Evolutionary conservation across 2,329 filamentous ascomycete species (phyloP), one percentile per base, ranked within the genome.

Genomic region (Hymenoscyphus occultus): DNA sequence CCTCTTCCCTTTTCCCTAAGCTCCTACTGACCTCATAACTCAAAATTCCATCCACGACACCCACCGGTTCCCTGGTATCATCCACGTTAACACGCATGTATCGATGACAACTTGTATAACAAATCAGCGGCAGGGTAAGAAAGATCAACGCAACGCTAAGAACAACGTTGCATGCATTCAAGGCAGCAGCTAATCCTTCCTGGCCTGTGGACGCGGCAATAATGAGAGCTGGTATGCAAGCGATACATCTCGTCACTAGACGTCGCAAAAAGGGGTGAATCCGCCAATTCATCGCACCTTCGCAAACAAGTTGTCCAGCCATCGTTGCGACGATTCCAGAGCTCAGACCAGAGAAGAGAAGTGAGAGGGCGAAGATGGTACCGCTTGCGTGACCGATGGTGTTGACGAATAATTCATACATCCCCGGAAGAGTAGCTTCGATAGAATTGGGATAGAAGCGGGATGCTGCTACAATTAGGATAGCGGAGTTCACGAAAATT

Each of bases 281-380:
- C 6, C 78, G 85, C 90, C 91, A 93, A 59, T 86, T 84, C 59
- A 96, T 78, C 67, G 92, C 90, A 2, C 92, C 92, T 74, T 96
- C 92, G 70, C 86, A 88, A 28, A 96, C 88, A 86, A 96, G 93
- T 76, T 96, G 92, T 0, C 92, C 92, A 0, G 92, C 86, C 71
- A 96, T 94, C 1, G 92, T 96, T 78, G 91, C 94, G 1, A 95
- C 89, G 42, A 96, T 91, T 5, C 92, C 92, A 0, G 92, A 92
- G 0, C 87, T 91, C 5, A 92, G 83, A 7, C 92, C 92, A 0
- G 90, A 93, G 0, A 96, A 84, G 0, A 96, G 82, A 0, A 96
- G 79, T 0, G 92, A 90, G 1, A 95, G 80, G 0, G 90, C 91
- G 68, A 96, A 96, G 13, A 96, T 81, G 3, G 90, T 90, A 1